These are phyloP conservation scores for Xylariaceae sp. DNA, from an alignment of 2,329 filamentous ascomycete species.

Conservation along the genomic window DNA sequence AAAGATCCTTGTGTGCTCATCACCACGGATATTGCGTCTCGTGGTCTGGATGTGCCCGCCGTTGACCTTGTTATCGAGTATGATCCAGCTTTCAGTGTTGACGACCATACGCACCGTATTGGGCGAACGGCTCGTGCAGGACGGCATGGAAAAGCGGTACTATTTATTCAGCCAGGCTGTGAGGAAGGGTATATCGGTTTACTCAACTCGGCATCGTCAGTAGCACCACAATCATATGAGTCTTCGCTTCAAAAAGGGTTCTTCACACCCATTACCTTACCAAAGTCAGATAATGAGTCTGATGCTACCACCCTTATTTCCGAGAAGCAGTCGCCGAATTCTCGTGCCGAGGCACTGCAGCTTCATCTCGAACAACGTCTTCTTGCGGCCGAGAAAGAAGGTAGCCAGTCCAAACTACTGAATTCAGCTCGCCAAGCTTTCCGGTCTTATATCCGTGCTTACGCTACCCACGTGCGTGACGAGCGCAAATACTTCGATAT, in stretches of 20 bases:
- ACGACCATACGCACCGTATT: slow-evolving; percentile 93
- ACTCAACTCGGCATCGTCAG: slow-evolving; percentile 59
- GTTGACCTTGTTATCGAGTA: slow-evolving; percentile 96
- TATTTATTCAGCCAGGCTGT: slow-evolving; percentile 88
- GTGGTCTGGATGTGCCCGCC: slow-evolving; percentile 92
- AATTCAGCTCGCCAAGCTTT: slow-evolving; percentile 85
- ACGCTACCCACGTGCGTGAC: slow-evolving; percentile 87
- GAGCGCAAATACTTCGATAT: slow-evolving; percentile 92
- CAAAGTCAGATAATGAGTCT: slow-evolving; percentile 60
- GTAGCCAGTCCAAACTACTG: slow-evolving; percentile 59
- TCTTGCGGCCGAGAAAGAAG: slow-evolving; percentile 45
- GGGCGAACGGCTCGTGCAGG: slow-evolving; percentile 94
- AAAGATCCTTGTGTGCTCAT: slow-evolving; percentile 81
- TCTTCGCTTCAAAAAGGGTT: slow-evolving; percentile 70
- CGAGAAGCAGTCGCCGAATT: slow-evolving; percentile 52
- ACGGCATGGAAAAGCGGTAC: slow-evolving; percentile 80
- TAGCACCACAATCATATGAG: slow-evolving; percentile 59
- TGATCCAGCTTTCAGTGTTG: slow-evolving; percentile 90
- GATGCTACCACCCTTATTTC: slow-evolving; percentile 59
- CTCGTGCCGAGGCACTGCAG: slow-evolving; percentile 61
- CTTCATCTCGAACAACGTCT: slow-evolving; percentile 66
- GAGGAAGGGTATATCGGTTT: slow-evolving; percentile 90
- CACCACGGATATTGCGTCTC: slow-evolving; percentile 93
- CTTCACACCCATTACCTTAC: slow-evolving; percentile 63
- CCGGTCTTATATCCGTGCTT: slow-evolving; percentile 91